These are phyloP conservation scores for Pyricularia pennisetigena DNA, from an alignment of 2,329 filamentous ascomycete species.

Conservation along the genomic window DNA sequence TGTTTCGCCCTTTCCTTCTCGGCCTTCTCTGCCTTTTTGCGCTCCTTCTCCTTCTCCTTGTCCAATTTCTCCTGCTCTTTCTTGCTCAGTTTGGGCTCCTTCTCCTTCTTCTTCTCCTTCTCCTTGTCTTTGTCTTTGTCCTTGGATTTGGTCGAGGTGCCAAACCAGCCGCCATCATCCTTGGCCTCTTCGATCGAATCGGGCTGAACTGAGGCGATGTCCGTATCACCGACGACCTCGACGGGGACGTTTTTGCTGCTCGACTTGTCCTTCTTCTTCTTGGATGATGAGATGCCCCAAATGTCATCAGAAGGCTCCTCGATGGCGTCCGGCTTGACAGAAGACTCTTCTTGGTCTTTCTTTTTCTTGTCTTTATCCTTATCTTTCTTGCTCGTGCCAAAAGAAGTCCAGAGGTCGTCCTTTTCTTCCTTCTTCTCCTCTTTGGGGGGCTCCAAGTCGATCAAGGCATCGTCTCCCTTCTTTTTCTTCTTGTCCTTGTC, in stretches of 20 bases:
- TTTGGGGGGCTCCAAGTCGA: slow-evolving; percentile 25
- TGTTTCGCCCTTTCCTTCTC: slow-evolving; percentile 32
- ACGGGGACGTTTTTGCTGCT: slow-evolving; percentile 8
- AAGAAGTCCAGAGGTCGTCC: slow-evolving; percentile 20
- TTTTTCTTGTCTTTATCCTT: slow-evolving; percentile 17
- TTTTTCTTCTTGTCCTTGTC: slow-evolving; percentile 4
- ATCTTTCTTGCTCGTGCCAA: slow-evolving; percentile 16
- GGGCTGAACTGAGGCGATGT: background rate
- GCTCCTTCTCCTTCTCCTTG: slow-evolving; percentile 21
- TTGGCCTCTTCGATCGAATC: slow-evolving; percentile 9
- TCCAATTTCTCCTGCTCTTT: slow-evolving; percentile 42
- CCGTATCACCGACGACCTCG: slow-evolving; percentile 8
- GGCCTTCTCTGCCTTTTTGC: slow-evolving; percentile 11
- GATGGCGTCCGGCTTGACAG: slow-evolving; percentile 8
- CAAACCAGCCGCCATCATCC: slow-evolving; percentile 20
- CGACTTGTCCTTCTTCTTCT: slow-evolving; percentile 17
- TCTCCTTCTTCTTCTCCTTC: slow-evolving; percentile 22
- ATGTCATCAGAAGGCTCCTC: slow-evolving; percentile 9
- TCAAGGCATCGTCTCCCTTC: slow-evolving; percentile 27
- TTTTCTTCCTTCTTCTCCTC: slow-evolving; percentile 16
- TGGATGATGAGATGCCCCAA: slow-evolving; percentile 4
- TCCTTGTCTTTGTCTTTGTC: slow-evolving; percentile 30
- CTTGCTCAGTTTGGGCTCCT: slow-evolving; percentile 35
- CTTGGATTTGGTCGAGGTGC: slow-evolving; percentile 23
- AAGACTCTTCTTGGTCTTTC: slow-evolving; percentile 1